phyloP scores from a whole-genome alignment of 2,329 filamentous ascomycete species.

The Aureobasidium sp. region DNA sequence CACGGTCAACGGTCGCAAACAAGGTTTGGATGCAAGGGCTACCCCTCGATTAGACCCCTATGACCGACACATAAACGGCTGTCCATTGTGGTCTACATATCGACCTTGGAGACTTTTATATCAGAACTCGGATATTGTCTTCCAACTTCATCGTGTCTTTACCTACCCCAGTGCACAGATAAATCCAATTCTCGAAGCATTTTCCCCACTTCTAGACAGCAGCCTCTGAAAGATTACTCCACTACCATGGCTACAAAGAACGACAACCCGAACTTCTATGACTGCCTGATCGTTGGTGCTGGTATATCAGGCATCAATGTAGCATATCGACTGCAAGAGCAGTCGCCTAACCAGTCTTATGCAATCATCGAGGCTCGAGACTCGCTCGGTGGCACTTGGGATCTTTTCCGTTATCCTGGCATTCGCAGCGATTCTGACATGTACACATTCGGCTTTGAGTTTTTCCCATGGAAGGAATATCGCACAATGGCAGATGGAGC shows the following conservation, averaged over 20 bases:
- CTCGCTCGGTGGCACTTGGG: slow-evolving; percentile 68
- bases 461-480: slow-evolving; percentile 56
- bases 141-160: not conserved
- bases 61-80: not conserved
- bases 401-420: slow-evolving; percentile 61
- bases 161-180: not conserved
- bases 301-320: slow-evolving; percentile 69
- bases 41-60: not conserved
- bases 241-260: not conserved
- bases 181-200: not conserved
- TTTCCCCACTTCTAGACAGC: not conserved
- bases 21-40: not conserved
- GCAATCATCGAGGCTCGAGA: slow-evolving; percentile 59
- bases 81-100: not conserved
- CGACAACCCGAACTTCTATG: slow-evolving; percentile 20
- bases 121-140: not conserved
- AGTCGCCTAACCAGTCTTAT: slow-evolving; percentile 48
- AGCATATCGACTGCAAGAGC: slow-evolving; percentile 49
- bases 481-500: slow-evolving; percentile 37
- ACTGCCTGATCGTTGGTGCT: slow-evolving; percentile 57
- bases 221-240: not conserved
- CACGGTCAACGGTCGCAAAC: not conserved
- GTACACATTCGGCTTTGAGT: slow-evolving; percentile 51
- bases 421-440: slow-evolving; percentile 47
- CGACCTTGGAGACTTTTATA: not conserved